These are phyloP conservation scores for Krasilnikovozyma curviuscula DNA, from an alignment of 768 basidiomycete species.

Conservation along the genomic window DNA sequence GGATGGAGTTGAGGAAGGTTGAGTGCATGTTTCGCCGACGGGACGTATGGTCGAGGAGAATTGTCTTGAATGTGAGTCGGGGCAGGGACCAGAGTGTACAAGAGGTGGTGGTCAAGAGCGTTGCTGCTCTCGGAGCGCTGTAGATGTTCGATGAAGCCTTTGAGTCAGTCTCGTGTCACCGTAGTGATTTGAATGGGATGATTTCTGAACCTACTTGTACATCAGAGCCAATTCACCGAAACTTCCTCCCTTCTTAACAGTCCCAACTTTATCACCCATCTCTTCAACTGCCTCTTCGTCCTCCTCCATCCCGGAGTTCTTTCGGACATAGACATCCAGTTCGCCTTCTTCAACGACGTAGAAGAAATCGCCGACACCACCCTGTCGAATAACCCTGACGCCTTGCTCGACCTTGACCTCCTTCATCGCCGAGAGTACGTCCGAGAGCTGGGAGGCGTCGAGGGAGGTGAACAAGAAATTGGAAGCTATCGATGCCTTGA, in stretches of 20 bases:
- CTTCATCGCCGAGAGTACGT: slow-evolving; percentile 91
- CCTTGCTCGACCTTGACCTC: slow-evolving; percentile 52
- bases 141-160: not conserved
- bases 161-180: not conserved
- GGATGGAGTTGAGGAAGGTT: slow-evolving; percentile 76
- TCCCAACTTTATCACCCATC: slow-evolving; percentile 47
- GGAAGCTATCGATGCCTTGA: slow-evolving; percentile 64
- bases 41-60: slow-evolving; percentile 82
- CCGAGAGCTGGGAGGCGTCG: slow-evolving; percentile 84
- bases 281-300: too few species aligned
- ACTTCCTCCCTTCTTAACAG: slow-evolving; percentile 63
- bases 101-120: slow-evolving; percentile 63
- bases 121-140: slow-evolving; percentile 77
- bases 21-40: slow-evolving; percentile 89
- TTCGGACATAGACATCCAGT: slow-evolving; percentile 51
- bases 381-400: slow-evolving; percentile 88
- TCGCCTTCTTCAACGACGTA: slow-evolving; percentile 86
- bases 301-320: slow-evolving; percentile 16
- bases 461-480: slow-evolving; percentile 93
- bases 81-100: slow-evolving; percentile 87
- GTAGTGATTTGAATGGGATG: too few species aligned
- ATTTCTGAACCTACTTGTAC: slow-evolving; percentile 62
- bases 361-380: slow-evolving; percentile 90
- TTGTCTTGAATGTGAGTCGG: slow-evolving; percentile 93
- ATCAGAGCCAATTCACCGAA: slow-evolving; percentile 95